Evolutionary conservation across 2,329 filamentous ascomycete genomes (phyloP), one percentile per base, ranked within the genome.

Genomic region (Ceratocystis papillata): DNA sequence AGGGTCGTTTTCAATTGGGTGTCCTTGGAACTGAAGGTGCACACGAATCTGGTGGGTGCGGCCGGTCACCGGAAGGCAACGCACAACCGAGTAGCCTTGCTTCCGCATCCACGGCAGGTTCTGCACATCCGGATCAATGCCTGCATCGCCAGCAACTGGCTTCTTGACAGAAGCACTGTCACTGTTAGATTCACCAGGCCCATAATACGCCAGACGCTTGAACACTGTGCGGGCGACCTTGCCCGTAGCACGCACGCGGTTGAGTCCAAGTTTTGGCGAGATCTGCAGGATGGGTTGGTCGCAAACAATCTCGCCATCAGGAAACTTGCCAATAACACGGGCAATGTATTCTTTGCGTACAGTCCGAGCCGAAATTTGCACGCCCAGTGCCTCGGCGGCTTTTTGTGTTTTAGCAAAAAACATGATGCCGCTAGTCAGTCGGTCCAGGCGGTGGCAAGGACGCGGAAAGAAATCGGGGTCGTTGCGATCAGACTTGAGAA

Each of bases 301-400:
- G 76, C 94, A 97, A 63, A 96, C 84, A 7, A 96, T 81, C 68
- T 96, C 90, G 63, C 89, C 92, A 68, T 94, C 90, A 0, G 94
- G 93, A 72, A 99, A 99, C 71, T 89, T 83, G 63, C 94, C 94
- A 70, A 89, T 88, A 8, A 97, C 94, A 48, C 94, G 83, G 2
- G 93, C 93, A 28, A 99, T 80, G 72, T 99, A 99, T 75, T 99
- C 94, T 74, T 99, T 99, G 71, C 90, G 86, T 46, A 99, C 89
- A 0, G 87, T 93, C 45, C 94, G 83, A 4, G 82, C 83, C 70
- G 85, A 83, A 67, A 99, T 89, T 75, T 96, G 88, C 53, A 81
- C 77, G 65, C 87, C 85, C 70, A 99, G 81, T 41, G 80, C 80
- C 69, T 93, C 90, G 0, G 94, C 93, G 0, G 89, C 89, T 72